Base-by-base conservation (phyloP, 164 flowering plant genomes). In the Umbilicus rupestris region DNA sequence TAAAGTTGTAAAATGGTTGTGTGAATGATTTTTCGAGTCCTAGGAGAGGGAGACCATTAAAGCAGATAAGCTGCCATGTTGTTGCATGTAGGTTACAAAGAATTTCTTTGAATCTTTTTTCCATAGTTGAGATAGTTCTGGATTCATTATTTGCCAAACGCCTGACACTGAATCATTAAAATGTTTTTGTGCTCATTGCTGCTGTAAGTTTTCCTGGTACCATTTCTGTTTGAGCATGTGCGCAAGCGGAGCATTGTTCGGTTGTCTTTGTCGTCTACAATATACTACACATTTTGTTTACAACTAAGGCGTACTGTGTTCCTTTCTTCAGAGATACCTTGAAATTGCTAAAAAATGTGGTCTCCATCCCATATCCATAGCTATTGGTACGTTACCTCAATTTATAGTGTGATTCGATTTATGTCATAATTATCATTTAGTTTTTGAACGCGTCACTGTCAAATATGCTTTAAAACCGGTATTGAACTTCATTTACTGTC, bases 311-410 rank as follows among this genome's bases (percentile, higher is more conserved):
- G 37, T 24, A 33, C 42, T 35, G 3, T 66, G 22, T 22, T 55
- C 31, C 9, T 42, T 9, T 69, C 62, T 72, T 78, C 84, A 89
- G 93, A 82, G 68, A 68, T 89, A 85, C 68, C 70, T 85, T 59
- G 52, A 68, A 7, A 78, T 85, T 73, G 88, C 96, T 17, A 41
- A 74, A 69, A 80, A 69, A 62, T 80, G 75, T 80, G 80, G 79
- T 63, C 71, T 87, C 66, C 79, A 78, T 74, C 96, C 92, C 49
- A 83, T 83, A 47, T 82, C 87, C 72, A 78, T 89, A 44, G 88
- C 96, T 66, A 82, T 89, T 52, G 90, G 96, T 89, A 79, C 66
- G 73, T n/a, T n/a, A 0, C 29, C 3, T 19, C 26, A 55, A 22
- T 39, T 41, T 42, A 15, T 63, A 16, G 31, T 5, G 28, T 30